Evolutionary conservation across 2,329 filamentous ascomycete genomes (phyloP).

Genomic region (Hypoxylon sp.): DNA sequence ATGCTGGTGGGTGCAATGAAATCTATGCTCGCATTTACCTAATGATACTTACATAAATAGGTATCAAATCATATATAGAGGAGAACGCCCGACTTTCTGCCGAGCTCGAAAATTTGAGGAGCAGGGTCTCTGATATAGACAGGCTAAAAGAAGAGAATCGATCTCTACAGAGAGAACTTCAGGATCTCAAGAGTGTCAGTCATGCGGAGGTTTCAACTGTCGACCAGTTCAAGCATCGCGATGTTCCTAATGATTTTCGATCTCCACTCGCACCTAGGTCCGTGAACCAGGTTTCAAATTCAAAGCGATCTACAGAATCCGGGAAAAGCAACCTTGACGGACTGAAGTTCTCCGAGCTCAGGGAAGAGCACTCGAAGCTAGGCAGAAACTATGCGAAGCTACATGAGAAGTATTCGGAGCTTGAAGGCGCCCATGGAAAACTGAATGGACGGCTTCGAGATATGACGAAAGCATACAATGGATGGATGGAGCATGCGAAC

Average conservation of each 20-base stretch:
- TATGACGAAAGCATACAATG: constrained; percentile 60
- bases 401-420: constrained; percentile 46
- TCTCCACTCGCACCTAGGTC: constrained; percentile 51
- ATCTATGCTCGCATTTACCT: constrained; percentile 8
- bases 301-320: constrained; percentile 40
- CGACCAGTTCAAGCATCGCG: constrained; percentile 7
- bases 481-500: constrained; percentile 64
- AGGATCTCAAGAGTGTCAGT: constrained; percentile 48
- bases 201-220: constrained; percentile 25
- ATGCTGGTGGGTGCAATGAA: constrained; percentile 43
- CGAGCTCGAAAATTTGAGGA: constrained; percentile 57
- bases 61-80: constrained; percentile 35
- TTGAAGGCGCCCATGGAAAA: constrained; percentile 48
- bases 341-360: constrained; percentile 45
- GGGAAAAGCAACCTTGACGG: constrained; percentile 39
- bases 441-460: constrained; percentile 59
- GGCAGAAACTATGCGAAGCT: constrained; percentile 60
- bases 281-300: constrained; percentile 43
- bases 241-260: constrained; percentile 36
- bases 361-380: constrained; percentile 57
- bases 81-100: constrained; percentile 50
- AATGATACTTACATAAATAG: constrained; percentile 36
- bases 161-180: constrained; percentile 59
- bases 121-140: constrained; percentile 54
- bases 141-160: constrained; percentile 61